Evolutionary conservation across 345 rosid species (phyloP).

Genomic region (Lepidium africanum): DNA sequence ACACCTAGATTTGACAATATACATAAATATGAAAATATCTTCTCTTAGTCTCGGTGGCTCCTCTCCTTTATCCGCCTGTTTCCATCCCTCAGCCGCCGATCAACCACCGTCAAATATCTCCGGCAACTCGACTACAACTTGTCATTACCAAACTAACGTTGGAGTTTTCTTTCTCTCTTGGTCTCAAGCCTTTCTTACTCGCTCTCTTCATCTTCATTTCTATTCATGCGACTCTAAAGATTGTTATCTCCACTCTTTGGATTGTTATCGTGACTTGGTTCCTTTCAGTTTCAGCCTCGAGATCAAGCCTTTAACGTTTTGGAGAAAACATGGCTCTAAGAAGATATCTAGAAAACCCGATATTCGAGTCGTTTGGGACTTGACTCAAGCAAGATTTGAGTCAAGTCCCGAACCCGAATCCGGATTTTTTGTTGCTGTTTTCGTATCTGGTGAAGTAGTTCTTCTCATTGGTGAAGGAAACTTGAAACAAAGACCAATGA

Average conservation of each 20-base stretch:
- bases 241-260: constrained; percentile 36
- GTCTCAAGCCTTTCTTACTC: constrained; percentile 61
- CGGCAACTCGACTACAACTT: constrained; percentile 36
- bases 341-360: constrained; percentile 28
- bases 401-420: constrained; percentile 69
- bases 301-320: constrained; percentile 45
- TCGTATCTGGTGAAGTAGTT: constrained; percentile 47
- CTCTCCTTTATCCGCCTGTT: constrained; percentile 58
- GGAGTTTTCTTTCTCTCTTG: constrained; percentile 85
- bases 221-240: constrained; percentile 27
- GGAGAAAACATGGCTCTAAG: constrained; percentile 74
- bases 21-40: constrained; percentile 3
- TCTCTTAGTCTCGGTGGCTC: constrained; percentile 17
- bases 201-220: constrained; percentile 61
- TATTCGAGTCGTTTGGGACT: constrained; percentile 57
- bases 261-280: constrained; percentile 21
- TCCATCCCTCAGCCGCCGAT: constrained; percentile 31
- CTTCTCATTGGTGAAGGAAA: constrained; percentile 59
- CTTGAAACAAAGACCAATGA: constrained; percentile 30
- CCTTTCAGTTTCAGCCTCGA: constrained; percentile 51
- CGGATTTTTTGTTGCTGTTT: constrained; percentile 62
- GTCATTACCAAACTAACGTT: constrained; percentile 57
- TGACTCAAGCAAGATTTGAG: constrained; percentile 62
- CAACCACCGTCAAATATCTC: neutral
- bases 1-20: neutral